Evolutionary conservation across 108 stramenopile species (phyloP).

Genomic region (Cyclotella cryptica): DNA sequence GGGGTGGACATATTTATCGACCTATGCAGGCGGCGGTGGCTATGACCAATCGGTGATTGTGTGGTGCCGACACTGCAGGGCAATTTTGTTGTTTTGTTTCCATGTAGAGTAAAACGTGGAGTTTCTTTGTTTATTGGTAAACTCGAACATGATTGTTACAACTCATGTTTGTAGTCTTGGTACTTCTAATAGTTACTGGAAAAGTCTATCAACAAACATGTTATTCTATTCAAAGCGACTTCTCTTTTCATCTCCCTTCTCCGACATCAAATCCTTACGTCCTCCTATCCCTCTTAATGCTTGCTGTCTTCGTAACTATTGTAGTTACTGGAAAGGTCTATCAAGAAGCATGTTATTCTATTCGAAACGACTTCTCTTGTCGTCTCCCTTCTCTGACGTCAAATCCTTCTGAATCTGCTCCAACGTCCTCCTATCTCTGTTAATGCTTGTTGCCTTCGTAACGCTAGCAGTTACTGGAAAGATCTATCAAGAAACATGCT

Average conservation of each 20-base stretch:
- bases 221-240: conserved; percentile 24
- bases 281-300: conserved; percentile 84
- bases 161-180: too few species aligned
- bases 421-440: conserved; percentile 85
- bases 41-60: conserved; percentile 52
- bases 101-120: too few species aligned
- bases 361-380: conserved; percentile 39
- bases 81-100: too few species aligned
- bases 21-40: conserved; percentile 90
- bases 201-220: too few species aligned
- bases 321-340: too few species aligned
- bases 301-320: too few species aligned
- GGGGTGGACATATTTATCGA: conserved; percentile 85
- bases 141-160: too few species aligned
- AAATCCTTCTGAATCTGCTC: conserved; percentile 84
- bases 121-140: too few species aligned
- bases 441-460: too few species aligned
- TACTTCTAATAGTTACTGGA: too few species aligned
- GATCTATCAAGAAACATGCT: background rate
- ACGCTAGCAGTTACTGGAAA: too few species aligned
- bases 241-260: conserved; percentile 34
- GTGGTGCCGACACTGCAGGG: too few species aligned
- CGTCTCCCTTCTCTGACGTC: conserved; percentile 19
- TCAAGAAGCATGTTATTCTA: background rate
- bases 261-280: conserved; percentile 62